These are phyloP conservation scores for Penicillium corylophilum DNA, from an alignment of 2,329 filamentous ascomycete genomes.

Conservation along the genomic window DNA sequence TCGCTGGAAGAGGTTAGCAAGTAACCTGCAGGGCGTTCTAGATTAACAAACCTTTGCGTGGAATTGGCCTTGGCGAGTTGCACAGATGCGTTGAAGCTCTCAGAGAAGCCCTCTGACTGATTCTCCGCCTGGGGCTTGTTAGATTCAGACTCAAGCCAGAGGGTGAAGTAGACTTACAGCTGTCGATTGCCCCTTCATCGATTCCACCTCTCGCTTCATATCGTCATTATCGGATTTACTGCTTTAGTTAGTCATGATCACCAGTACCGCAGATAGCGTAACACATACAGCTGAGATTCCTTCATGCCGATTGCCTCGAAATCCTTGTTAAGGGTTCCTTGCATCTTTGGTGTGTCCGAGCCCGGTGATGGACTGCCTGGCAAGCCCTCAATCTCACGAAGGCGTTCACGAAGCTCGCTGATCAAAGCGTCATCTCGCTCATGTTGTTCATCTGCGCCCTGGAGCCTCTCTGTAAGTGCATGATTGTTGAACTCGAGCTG, in stretches of 20 bases:
- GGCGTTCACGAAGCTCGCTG: slow-evolving; percentile 43
- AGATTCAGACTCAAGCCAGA: slow-evolving; percentile 7
- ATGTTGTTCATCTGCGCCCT: slow-evolving; percentile 45
- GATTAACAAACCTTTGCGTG: slow-evolving; percentile 33
- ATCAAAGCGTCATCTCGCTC: slow-evolving; percentile 43
- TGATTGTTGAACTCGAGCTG: slow-evolving; percentile 51
- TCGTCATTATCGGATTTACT: slow-evolving; percentile 45
- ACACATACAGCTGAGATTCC: slow-evolving; percentile 40
- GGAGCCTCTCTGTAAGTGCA: slow-evolving; percentile 45
- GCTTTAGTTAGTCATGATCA: slow-evolving; percentile 17
- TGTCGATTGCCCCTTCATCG: slow-evolving; percentile 27
- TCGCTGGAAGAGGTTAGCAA: slow-evolving; percentile 30
- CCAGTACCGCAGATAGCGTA: not conserved
- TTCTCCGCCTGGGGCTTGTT: slow-evolving; percentile 25
- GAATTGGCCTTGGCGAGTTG: slow-evolving; percentile 37
- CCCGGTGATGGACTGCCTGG: slow-evolving; percentile 41
- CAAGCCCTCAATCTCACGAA: slow-evolving; percentile 43
- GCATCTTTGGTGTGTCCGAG: slow-evolving; percentile 39
- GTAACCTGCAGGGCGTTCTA: not conserved
- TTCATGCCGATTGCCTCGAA: slow-evolving; percentile 42
- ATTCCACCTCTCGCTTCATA: slow-evolving; percentile 38
- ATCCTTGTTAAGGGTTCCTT: slow-evolving; percentile 43
- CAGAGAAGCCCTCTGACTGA: slow-evolving; percentile 34
- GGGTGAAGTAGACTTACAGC: slow-evolving; percentile 13
- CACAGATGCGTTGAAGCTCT: slow-evolving; percentile 31